Conservation (phyloP, 2,329 filamentous ascomycete genomes). For the Aspergillus eucalypticola region DNA sequence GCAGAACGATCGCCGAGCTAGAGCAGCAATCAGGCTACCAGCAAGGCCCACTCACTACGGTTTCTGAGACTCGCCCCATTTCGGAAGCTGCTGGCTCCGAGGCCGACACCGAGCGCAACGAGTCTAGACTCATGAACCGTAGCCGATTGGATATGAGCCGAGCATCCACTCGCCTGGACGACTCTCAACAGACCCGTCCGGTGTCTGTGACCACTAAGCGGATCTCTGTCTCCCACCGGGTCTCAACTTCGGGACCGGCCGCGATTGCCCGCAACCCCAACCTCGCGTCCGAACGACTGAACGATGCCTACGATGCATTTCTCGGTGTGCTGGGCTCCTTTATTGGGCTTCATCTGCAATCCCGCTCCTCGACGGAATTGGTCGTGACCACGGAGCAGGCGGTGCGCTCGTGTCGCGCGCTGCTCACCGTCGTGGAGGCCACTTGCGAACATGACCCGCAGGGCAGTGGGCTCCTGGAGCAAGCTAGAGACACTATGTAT, state of each 20-base stretch:
- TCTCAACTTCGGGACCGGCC: constrained; percentile 72
- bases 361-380: constrained; percentile 83
- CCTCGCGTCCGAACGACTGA: constrained; percentile 80
- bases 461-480: constrained; percentile 65
- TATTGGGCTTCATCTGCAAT: constrained; percentile 89
- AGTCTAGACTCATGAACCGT: constrained; percentile 35
- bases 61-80: constrained; percentile 41
- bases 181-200: constrained; percentile 30
- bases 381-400: constrained; percentile 80
- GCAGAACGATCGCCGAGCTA: constrained; percentile 42
- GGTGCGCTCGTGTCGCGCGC: constrained; percentile 74
- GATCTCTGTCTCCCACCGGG: constrained; percentile 65
- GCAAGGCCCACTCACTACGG: constrained; percentile 39
- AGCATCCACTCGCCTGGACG: constrained; percentile 30
- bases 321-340: constrained; percentile 89
- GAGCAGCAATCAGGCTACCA: constrained; percentile 33
- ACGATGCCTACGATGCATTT: constrained; percentile 79
- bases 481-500: constrained; percentile 74
- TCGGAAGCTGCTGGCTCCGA: constrained; percentile 26
- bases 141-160: constrained; percentile 33
- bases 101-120: constrained; percentile 30
- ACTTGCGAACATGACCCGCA: constrained; percentile 76
- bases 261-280: constrained; percentile 65
- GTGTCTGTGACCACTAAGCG: constrained; percentile 48
- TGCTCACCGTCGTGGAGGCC: constrained; percentile 77